Conservation (phyloP, 2,329 filamentous ascomycete genomes). For the Graphiopsis chlorocephala region DNA sequence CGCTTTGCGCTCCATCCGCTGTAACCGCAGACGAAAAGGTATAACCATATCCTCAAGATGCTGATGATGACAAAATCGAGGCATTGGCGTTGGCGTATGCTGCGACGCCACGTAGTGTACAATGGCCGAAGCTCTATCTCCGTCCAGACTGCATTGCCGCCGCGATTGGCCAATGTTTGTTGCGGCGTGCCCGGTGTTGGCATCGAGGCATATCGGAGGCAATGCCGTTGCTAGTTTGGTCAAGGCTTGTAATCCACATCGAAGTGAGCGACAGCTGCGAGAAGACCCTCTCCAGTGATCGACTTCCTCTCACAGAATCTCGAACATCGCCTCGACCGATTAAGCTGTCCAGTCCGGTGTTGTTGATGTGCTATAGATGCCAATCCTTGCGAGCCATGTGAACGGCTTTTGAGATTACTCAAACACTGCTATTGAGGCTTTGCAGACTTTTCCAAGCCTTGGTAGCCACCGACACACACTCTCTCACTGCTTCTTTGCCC, state of each 20-base stretch:
- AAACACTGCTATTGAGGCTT: conserved; percentile 24
- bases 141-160: not conserved
- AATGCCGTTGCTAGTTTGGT: not conserved
- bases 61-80: not conserved
- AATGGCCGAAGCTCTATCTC: not conserved
- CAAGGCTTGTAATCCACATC: not conserved
- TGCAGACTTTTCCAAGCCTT: conserved; percentile 3
- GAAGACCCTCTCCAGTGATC: too few relatives aligned
- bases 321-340: not conserved
- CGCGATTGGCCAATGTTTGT: not conserved
- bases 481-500: conserved; percentile 60
- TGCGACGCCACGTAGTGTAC: not conserved
- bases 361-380: not conserved
- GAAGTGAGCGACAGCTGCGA: not conserved
- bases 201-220: not conserved
- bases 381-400: not conserved
- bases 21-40: not conserved
- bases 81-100: not conserved
- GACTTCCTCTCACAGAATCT: not conserved
- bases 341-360: not conserved
- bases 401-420: conserved; percentile 1
- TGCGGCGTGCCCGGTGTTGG: not conserved
- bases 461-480: conserved; percentile 45
- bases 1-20: not conserved
- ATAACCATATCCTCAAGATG: not conserved